Conservation (phyloP, 2,329 filamentous ascomycete species). For the Phialemonium atrogriseum region DNA sequence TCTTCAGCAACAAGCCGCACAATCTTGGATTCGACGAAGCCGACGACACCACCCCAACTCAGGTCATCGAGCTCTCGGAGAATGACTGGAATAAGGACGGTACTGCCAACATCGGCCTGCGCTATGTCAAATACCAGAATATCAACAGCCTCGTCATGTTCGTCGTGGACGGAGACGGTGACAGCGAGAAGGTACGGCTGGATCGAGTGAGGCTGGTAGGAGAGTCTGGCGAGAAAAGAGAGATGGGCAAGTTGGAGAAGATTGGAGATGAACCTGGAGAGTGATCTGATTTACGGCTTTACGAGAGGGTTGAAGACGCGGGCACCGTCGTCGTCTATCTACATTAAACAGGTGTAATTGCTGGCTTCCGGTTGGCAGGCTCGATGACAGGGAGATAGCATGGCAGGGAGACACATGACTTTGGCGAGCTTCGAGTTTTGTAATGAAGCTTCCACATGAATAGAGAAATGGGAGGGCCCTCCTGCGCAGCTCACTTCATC, state of each 20-base stretch:
- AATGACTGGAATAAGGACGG: slow-evolving; percentile 76
- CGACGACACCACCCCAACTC: slow-evolving; percentile 74
- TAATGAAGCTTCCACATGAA: too few species aligned
- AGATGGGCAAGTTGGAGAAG: slow-evolving; percentile 94
- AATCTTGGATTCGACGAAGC: slow-evolving; percentile 94
- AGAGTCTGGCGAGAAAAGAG: slow-evolving; percentile 82
- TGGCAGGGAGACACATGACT: too few species aligned
- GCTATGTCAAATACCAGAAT: slow-evolving; percentile 97
- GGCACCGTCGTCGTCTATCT: slow-evolving; percentile 1
- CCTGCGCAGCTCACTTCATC: too few species aligned
- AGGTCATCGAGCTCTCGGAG: slow-evolving; percentile 65
- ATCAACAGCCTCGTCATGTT: slow-evolving; percentile 82
- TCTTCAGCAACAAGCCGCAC: slow-evolving; percentile 83
- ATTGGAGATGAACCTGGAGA: slow-evolving; percentile 67
- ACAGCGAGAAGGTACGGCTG: slow-evolving; percentile 77
- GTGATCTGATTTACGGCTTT: slow-evolving; percentile 21
- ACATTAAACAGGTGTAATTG: slow-evolving; percentile 1
- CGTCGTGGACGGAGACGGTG: slow-evolving; percentile 75
- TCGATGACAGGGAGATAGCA: too few species aligned
- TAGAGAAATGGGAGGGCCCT: too few species aligned
- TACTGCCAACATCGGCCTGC: slow-evolving; percentile 64
- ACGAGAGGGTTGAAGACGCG: not conserved
- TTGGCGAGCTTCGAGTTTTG: too few species aligned
- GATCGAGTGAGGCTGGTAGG: slow-evolving; percentile 76
- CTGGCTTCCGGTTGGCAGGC: too few species aligned